A percentile compares a stretch with the other conserved stretches of the same genome.
Conservation (phyloP, 78 protist species). For the Acrasis kona region DNA sequence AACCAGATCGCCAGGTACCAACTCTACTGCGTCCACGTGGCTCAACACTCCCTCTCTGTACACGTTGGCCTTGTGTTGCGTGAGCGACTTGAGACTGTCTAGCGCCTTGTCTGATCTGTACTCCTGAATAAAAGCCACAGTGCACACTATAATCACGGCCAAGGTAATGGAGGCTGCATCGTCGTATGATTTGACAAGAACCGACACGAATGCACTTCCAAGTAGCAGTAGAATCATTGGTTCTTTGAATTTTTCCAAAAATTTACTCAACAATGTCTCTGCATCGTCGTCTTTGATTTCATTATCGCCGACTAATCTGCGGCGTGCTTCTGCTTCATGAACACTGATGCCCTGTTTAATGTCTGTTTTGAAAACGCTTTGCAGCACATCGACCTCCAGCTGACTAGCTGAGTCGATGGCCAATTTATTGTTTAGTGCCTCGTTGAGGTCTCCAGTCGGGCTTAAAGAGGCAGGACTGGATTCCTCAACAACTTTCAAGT, state of each 20-base stretch:
- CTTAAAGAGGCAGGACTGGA: too few relatives aligned
- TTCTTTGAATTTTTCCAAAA: background rate
- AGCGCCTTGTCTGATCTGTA: background rate
- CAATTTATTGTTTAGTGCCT: too few relatives aligned
- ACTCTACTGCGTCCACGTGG: background rate
- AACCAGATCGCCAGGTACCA: slow-evolving; percentile 32
- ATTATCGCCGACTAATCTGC: background rate
- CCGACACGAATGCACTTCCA: background rate
- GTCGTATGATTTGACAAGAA: background rate
- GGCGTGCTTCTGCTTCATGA: background rate
- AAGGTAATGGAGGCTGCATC: background rate
- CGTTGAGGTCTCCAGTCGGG: too few relatives aligned
- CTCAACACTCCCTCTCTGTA: background rate
- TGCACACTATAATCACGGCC: background rate
- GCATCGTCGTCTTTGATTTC: background rate
- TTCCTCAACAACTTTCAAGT: too few relatives aligned
- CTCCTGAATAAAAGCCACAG: background rate
- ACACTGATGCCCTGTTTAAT: background rate
- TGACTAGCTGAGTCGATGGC: too few relatives aligned
- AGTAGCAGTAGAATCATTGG: background rate
- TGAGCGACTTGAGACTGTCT: background rate
- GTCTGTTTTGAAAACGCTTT: too few relatives aligned
- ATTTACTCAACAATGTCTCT: background rate
- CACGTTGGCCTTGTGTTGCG: background rate
- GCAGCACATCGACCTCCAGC: too few relatives aligned